Percentiles rank a stretch among this genome's conserved stretches.
phyloP scores from a whole-genome alignment of 106 monocot genomes.

The Dendrobium huoshanense region DNA sequence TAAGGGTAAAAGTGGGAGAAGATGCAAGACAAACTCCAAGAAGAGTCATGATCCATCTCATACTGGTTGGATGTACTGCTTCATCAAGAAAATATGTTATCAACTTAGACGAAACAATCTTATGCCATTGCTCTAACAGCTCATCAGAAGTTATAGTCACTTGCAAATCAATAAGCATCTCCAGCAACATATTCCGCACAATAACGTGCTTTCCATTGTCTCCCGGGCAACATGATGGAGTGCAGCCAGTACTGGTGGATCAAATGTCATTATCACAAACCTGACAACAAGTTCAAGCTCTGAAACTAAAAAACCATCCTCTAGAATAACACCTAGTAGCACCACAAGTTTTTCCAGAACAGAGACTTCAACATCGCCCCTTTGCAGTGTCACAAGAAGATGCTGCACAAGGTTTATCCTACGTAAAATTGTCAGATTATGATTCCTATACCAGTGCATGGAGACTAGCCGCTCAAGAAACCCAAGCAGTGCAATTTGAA shows the following conservation, averaged over 20 bases:
- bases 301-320: slow-evolving; percentile 95
- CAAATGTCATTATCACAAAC: slow-evolving; percentile 98
- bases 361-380: slow-evolving; percentile 92
- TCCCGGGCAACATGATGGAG: slow-evolving; percentile 56
- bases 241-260: slow-evolving; percentile 54
- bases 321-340: slow-evolving; percentile 93
- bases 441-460: slow-evolving; percentile 96
- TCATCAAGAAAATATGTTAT: slow-evolving; percentile 98
- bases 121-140: slow-evolving; percentile 96
- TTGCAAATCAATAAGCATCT: slow-evolving; percentile 98
- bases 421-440: slow-evolving; percentile 87
- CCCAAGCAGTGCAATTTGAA: slow-evolving; percentile 90
- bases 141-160: slow-evolving; percentile 87
- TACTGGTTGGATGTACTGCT: slow-evolving; percentile 95
- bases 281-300: slow-evolving; percentile 92
- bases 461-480: slow-evolving; percentile 98
- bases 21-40: slow-evolving; percentile 91
- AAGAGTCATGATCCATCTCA: slow-evolving; percentile 99
- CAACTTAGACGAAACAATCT: slow-evolving; percentile 93
- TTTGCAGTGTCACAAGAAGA: slow-evolving; percentile 88
- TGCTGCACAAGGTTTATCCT: slow-evolving; percentile 94
- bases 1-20: slow-evolving; percentile 82
- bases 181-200: slow-evolving; percentile 92
- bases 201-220: slow-evolving; percentile 97
- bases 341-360: slow-evolving; percentile 93